Evolutionary conservation across 768 basidiomycete genomes (phyloP).

Genomic region (Tulasnella sp.): DNA sequence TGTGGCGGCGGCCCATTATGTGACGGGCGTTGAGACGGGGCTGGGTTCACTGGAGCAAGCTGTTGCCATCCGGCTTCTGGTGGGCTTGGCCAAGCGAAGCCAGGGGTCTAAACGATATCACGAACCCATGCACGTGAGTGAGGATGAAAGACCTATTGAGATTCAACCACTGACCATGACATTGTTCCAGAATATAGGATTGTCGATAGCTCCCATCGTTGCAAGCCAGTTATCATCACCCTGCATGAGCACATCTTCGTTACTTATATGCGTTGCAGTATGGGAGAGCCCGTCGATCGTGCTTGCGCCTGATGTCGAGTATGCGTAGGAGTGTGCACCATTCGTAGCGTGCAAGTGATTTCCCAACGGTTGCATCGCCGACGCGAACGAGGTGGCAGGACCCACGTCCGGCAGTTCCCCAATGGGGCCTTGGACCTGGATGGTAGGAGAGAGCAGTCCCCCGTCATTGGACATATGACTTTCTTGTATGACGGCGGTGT

Average conservation of each 20-base stretch:
- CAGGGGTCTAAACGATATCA: too few relatives aligned
- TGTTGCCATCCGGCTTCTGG: too few relatives aligned
- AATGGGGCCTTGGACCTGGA: constrained; percentile 4
- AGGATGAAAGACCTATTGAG: too few relatives aligned
- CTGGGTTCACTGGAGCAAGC: too few relatives aligned
- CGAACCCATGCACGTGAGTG: too few relatives aligned
- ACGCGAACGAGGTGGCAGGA: neutral
- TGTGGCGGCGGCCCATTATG: too few relatives aligned
- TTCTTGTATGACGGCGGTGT: neutral
- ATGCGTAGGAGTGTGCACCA: neutral
- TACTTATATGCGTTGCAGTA: constrained; percentile 11
- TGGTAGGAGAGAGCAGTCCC: neutral
- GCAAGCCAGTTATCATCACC: constrained; percentile 11
- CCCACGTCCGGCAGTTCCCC: neutral
- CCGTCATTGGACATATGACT: neutral
- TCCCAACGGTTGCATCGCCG: too few relatives aligned
- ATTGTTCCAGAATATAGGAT: constrained; percentile 10
- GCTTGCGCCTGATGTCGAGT: constrained; percentile 7
- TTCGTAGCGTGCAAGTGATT: neutral
- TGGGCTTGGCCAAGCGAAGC: too few relatives aligned
- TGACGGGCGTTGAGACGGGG: too few relatives aligned
- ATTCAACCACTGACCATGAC: constrained; percentile 1
- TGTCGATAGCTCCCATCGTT: constrained; percentile 12
- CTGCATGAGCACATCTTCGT: constrained; percentile 11
- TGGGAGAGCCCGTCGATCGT: constrained; percentile 1